These are phyloP conservation scores for Penicillium sp. DNA, from an alignment of 2,329 filamentous ascomycete genomes.

Conservation along the genomic window DNA sequence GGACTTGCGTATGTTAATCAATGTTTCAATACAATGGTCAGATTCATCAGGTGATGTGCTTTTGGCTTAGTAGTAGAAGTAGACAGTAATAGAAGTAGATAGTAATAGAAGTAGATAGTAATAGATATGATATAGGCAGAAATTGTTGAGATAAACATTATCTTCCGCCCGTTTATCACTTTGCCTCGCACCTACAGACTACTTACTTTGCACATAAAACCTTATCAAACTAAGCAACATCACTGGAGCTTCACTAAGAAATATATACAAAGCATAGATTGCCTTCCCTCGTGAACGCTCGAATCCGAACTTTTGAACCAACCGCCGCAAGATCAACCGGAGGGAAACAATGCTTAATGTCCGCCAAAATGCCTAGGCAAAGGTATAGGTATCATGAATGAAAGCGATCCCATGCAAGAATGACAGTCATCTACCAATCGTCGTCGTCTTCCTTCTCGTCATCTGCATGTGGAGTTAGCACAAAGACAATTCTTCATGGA, in stretches of 20 bases:
- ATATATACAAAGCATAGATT: constrained; percentile 1
- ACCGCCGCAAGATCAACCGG: neutral
- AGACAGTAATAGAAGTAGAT: too few relatives aligned
- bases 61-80: too few relatives aligned
- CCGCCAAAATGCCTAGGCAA: constrained; percentile 3
- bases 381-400: constrained; percentile 20
- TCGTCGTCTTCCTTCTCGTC: constrained; percentile 49
- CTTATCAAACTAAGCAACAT: neutral
- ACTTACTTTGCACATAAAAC: neutral
- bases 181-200: too few relatives aligned
- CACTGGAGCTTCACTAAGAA: neutral
- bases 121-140: too few relatives aligned
- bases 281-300: neutral
- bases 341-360: neutral
- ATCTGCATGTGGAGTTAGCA: constrained; percentile 37
- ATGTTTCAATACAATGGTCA: too few relatives aligned
- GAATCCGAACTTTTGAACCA: neutral
- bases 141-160: too few relatives aligned
- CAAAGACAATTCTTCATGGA: neutral
- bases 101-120: too few relatives aligned
- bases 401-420: constrained; percentile 5
- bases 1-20: neutral
- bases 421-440: constrained; percentile 40
- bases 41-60: too few relatives aligned
- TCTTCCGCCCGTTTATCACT: too few relatives aligned